phyloP scores from a whole-genome alignment of 306 rosid genomes.

The Vicia villosa region DNA sequence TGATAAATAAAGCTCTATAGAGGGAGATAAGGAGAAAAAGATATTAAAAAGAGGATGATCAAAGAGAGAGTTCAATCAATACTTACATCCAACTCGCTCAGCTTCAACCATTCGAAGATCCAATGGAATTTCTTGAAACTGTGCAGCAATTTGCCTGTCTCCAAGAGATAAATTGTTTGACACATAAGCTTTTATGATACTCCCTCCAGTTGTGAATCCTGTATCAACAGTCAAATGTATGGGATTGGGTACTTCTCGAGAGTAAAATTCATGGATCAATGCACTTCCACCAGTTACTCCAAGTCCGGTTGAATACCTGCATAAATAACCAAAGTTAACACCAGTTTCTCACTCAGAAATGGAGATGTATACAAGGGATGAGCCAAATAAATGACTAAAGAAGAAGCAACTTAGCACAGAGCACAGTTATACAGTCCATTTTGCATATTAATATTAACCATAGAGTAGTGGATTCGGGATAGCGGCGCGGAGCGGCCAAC shows the following conservation, averaged over 20 bases:
- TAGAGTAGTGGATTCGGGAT: too few species aligned
- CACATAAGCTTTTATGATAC: slow-evolving; percentile 72
- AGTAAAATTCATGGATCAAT: slow-evolving; percentile 89
- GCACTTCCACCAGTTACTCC: slow-evolving; percentile 90
- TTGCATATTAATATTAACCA: slow-evolving; percentile 1
- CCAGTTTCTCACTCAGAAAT: neutral
- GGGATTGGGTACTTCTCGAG: slow-evolving; percentile 84
- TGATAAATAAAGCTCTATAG: neutral
- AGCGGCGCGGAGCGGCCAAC: too few species aligned
- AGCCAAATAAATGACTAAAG: neutral
- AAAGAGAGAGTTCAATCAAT: neutral
- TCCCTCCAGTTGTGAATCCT: slow-evolving; percentile 72
- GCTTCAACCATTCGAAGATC: slow-evolving; percentile 97
- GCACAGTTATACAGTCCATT: neutral
- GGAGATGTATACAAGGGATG: neutral
- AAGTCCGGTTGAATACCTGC: slow-evolving; percentile 92
- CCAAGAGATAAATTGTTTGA: slow-evolving; percentile 80
- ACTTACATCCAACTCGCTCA: slow-evolving; percentile 83
- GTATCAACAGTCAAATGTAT: slow-evolving; percentile 95
- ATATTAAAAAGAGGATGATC: neutral
- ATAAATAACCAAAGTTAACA: slow-evolving; percentile 11
- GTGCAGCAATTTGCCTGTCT: slow-evolving; percentile 90
- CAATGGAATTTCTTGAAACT: slow-evolving; percentile 91
- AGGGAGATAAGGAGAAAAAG: neutral
- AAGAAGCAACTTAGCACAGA: slow-evolving; percentile 3